A percentile compares a stretch with the other conserved stretches of the same genome.
These are phyloP conservation scores for Aspergillus bertholletiae DNA, from an alignment of 495 filamentous ascomycete species.

Conservation along the genomic window DNA sequence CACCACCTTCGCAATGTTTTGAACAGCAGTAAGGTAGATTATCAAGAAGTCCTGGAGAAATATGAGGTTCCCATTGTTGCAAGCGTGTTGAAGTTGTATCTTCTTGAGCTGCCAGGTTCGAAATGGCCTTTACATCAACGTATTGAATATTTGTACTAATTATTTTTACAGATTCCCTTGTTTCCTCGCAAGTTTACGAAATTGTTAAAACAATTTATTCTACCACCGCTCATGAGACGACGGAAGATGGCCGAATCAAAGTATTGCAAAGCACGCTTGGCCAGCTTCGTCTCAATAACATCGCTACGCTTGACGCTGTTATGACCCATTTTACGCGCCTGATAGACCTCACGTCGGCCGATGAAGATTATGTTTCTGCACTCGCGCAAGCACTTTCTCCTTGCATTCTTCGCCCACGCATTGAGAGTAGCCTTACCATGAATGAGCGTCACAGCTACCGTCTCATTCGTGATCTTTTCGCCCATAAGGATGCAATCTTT, in stretches of 20 bases:
- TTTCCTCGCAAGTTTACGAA: conserved; percentile 98
- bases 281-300: conserved; percentile 93
- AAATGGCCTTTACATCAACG: not conserved
- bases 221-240: conserved; percentile 67
- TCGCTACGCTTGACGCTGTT: conserved; percentile 95
- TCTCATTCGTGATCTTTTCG: conserved; percentile 87
- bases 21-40: conserved; percentile 85
- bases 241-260: conserved; percentile 72
- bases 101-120: conserved; percentile 91
- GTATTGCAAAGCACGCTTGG: conserved; percentile 95
- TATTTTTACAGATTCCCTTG: conserved; percentile 71
- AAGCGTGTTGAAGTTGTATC: conserved; percentile 89
- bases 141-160: not conserved
- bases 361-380: conserved; percentile 75
- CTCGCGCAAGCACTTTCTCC: conserved; percentile 78
- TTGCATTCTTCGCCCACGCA: conserved; percentile 82
- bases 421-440: conserved; percentile 86
- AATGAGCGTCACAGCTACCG: conserved; percentile 92
- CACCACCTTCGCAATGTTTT: conserved; percentile 77
- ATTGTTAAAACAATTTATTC: conserved; percentile 96
- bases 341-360: conserved; percentile 94
- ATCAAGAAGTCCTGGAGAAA: conserved; percentile 70
- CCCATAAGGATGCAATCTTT: conserved; percentile 92
- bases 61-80: conserved; percentile 94
- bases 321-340: conserved; percentile 97